Evolutionary conservation across 306 rosid genomes (phyloP), one percentile per base, ranked within the genome.

Genomic region (Heteromeles arbutifolia): DNA sequence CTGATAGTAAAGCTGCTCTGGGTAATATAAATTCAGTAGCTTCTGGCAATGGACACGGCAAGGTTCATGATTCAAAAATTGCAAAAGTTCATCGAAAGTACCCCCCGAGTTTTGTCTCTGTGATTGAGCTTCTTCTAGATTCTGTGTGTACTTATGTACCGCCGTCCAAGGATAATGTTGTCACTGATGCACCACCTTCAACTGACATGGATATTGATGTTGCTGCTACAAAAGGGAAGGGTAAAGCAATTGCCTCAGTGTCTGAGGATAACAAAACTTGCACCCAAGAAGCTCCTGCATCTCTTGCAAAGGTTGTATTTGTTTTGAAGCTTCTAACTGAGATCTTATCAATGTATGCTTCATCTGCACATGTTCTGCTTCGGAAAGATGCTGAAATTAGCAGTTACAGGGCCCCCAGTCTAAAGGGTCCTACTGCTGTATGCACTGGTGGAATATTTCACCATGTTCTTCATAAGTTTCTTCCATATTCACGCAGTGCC

Each of bases 201-300:
- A 83, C 88, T 77, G 94, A 88, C 79, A 94, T 94, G 98, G 98
- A 94, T 74, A 85, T 94, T 82, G 98, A 94, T 83, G 86, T 84
- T 77, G 86, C 91, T 74, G 70, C 91, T 11, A 80, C 65, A n/a
- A 94, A 85, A 81, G 98, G 93, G 78, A 94, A 94, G 83, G 98
- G 97, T 68, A 94, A 94, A 87, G 97, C 91, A 41, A 79, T 94
- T 85, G 97, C 88, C 8, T 31, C 87, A 4, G 12, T 57, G 17
- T 70, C 94, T 67, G 95, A 84, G 67, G 96, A 86, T 70, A 86
- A 77, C 65, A 91, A 79, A 87, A 80, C 76, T 63, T 74, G 75
- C 70, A 79, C 76, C 69, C 85, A 86, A 79, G 98, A 94, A 80
- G 88, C 86, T 68, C 89, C 95, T 86, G 96, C 97, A 68, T 85